Conservation (phyloP, 2,329 filamentous ascomycete species). For the Curvularia sp. region DNA sequence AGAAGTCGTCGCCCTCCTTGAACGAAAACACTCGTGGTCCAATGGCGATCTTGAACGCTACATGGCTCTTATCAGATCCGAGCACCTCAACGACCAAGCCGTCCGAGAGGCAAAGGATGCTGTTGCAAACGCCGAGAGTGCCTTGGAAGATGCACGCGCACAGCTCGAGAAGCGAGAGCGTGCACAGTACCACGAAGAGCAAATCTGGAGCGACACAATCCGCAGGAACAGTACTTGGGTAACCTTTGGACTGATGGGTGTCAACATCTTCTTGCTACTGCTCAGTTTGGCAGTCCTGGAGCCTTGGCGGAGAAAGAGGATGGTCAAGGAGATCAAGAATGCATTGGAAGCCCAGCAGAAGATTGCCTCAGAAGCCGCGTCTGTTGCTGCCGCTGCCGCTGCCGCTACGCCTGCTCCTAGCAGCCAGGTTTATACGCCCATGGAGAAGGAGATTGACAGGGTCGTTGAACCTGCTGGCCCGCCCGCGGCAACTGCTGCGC, state of each 20-base stretch:
- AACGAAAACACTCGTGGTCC: slow-evolving; percentile 92
- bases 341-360: slow-evolving; percentile 45
- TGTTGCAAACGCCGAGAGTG: slow-evolving; percentile 76
- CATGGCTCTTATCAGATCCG: slow-evolving; percentile 86
- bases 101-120: slow-evolving; percentile 75
- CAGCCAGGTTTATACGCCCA: slow-evolving; percentile 10
- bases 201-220: slow-evolving; percentile 99
- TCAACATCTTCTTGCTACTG: slow-evolving; percentile 90
- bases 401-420: slow-evolving; percentile 9
- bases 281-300: slow-evolving; percentile 88
- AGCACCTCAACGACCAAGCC: slow-evolving; percentile 90
- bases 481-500: slow-evolving; percentile 6
- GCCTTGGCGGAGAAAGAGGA: slow-evolving; percentile 82
- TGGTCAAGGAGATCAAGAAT: slow-evolving; percentile 74
- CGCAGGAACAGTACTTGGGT: slow-evolving; percentile 96
- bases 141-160: slow-evolving; percentile 77
- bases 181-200: slow-evolving; percentile 95
- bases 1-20: slow-evolving; percentile 91
- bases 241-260: slow-evolving; percentile 96
- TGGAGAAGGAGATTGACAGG: slow-evolving; percentile 34
- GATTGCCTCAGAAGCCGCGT: slow-evolving; percentile 23
- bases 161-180: slow-evolving; percentile 83
- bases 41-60: slow-evolving; percentile 90
- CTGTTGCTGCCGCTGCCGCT: slow-evolving; percentile 8
- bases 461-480: slow-evolving; percentile 18